A percentile compares a stretch with the other conserved stretches of the same genome.
phyloP scores from a whole-genome alignment of 2,329 filamentous ascomycete species.

The Apiospora pterosperma region DNA sequence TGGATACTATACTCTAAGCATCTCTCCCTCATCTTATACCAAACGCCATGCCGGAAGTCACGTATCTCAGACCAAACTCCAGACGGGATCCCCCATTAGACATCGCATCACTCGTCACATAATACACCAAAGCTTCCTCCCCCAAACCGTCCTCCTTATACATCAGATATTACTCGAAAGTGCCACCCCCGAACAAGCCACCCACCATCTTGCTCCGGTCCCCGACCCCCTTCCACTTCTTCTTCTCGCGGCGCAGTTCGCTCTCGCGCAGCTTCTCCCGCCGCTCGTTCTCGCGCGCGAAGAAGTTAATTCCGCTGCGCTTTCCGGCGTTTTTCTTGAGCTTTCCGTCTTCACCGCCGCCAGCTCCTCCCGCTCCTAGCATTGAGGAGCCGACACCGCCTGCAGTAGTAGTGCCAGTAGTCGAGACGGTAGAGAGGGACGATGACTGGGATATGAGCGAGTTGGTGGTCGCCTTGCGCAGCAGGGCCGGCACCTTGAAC shows the following conservation, averaged over 20 bases:
- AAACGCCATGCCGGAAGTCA: constrained; percentile 1
- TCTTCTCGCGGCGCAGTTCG: constrained; percentile 56
- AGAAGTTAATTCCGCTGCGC: constrained; percentile 58
- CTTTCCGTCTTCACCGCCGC: constrained; percentile 42
- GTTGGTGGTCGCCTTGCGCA: constrained; percentile 69
- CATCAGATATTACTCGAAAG: constrained; percentile 41
- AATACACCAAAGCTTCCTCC: no score
- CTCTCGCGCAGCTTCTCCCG: constrained; percentile 51
- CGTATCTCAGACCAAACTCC: not conserved
- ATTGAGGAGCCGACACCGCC: not conserved
- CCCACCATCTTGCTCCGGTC: constrained; percentile 54
- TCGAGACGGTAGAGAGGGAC: constrained; percentile 5
- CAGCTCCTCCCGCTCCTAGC: not conserved
- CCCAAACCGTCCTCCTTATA: not conserved
- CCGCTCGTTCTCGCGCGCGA: constrained; percentile 57
- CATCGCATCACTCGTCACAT: not conserved
- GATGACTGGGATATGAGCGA: constrained; percentile 41
- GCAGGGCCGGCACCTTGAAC: constrained; percentile 68
- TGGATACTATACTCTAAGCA: not conserved
- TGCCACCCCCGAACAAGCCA: constrained; percentile 55
- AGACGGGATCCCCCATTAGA: no score
- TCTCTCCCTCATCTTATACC: not conserved
- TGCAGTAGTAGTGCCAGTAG: not conserved
- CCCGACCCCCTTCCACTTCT: constrained; percentile 55
- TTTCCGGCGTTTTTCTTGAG: constrained; percentile 59